A percentile compares a stretch with the other conserved stretches of the same genome.
Evolutionary conservation across 2,329 filamentous ascomycete genomes (phyloP).

Genomic region (Hypoxylon sp.): DNA sequence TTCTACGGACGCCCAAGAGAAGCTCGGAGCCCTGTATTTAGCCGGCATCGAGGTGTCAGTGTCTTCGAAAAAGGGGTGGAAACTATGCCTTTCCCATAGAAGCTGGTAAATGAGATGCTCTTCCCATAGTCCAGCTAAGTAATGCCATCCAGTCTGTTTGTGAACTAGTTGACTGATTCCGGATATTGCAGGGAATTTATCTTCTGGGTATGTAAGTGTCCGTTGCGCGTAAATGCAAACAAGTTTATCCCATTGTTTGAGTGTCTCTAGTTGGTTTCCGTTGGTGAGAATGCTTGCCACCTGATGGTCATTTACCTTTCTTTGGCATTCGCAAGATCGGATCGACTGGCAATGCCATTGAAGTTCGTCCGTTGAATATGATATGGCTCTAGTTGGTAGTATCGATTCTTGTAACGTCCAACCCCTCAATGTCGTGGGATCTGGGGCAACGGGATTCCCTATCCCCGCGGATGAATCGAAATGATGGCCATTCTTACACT

Average conservation of each 20-base stretch:
- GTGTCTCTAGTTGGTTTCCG: not conserved
- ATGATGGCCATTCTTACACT: slow-evolving; percentile 21
- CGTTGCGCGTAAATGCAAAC: slow-evolving; percentile 19
- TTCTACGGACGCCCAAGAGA: slow-evolving; percentile 29
- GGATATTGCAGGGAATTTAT: slow-evolving; percentile 29
- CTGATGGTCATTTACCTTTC: not conserved
- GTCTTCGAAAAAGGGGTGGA: not conserved
- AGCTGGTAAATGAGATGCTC: slow-evolving; percentile 20
- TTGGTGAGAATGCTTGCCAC: not conserved
- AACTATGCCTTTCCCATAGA: slow-evolving; percentile 8
- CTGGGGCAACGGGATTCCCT: not conserved
- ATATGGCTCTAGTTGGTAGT: slow-evolving; percentile 18
- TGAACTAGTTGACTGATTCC: slow-evolving; percentile 24
- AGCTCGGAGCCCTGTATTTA: slow-evolving; percentile 16
- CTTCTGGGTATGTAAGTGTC: slow-evolving; percentile 5
- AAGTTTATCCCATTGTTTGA: slow-evolving; percentile 13
- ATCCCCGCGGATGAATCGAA: not conserved
- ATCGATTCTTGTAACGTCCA: slow-evolving; percentile 29
- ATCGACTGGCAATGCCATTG: slow-evolving; percentile 24
- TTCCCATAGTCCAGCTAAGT: slow-evolving; percentile 29
- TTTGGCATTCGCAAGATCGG: slow-evolving; percentile 17
- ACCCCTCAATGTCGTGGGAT: slow-evolving; percentile 15
- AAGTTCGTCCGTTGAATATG: slow-evolving; percentile 27
- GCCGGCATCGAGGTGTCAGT: slow-evolving; percentile 1
- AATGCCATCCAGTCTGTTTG: slow-evolving; percentile 16